A percentile compares a stretch with the other conserved stretches of the same genome.
phyloP scores from a whole-genome alignment of 306 rosid species.

The Lathyrus oleraceus region DNA sequence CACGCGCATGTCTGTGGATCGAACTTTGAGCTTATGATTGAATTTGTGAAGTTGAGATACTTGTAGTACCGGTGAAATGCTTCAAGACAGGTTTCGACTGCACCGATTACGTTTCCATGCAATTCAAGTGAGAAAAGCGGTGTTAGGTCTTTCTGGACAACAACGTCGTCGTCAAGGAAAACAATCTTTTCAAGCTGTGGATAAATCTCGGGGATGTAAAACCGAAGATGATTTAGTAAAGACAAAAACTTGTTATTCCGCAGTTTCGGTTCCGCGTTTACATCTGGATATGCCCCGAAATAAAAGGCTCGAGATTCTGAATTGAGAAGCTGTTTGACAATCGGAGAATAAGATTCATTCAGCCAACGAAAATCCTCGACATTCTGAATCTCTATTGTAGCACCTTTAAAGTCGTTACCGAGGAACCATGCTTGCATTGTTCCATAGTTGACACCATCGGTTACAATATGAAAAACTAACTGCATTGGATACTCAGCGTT shows the following conservation, averaged over 20 bases:
- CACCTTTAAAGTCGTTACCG: constrained; percentile 73
- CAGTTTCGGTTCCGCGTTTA: constrained; percentile 55
- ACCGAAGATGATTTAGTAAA: constrained; percentile 83
- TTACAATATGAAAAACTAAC: constrained; percentile 81
- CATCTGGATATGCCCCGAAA: constrained; percentile 58
- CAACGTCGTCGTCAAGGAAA: constrained; percentile 90
- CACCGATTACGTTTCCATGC: constrained; percentile 92
- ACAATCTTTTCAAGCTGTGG: constrained; percentile 90
- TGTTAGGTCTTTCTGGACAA: constrained; percentile 85
- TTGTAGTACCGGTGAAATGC: constrained; percentile 82
- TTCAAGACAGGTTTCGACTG: constrained; percentile 96
- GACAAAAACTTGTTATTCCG: constrained; percentile 62
- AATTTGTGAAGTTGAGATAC: constrained; percentile 81
- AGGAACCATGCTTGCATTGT: constrained; percentile 90
- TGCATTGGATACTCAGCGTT: constrained; percentile 78
- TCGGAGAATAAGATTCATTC: constrained; percentile 71
- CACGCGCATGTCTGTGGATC: constrained; percentile 93
- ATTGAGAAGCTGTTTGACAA: constrained; percentile 59
- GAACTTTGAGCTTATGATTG: constrained; percentile 81
- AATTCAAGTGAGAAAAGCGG: constrained; percentile 78
- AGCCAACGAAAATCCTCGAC: constrained; percentile 80
- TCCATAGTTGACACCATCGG: constrained; percentile 63
- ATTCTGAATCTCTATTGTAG: constrained; percentile 72
- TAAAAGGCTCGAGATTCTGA: constrained; percentile 57
- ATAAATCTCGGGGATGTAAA: constrained; percentile 89